Evolutionary conservation across 345 rosid genomes (phyloP), one percentile per base, ranked within the genome.

Genomic region (Fremontodendron californicum): DNA sequence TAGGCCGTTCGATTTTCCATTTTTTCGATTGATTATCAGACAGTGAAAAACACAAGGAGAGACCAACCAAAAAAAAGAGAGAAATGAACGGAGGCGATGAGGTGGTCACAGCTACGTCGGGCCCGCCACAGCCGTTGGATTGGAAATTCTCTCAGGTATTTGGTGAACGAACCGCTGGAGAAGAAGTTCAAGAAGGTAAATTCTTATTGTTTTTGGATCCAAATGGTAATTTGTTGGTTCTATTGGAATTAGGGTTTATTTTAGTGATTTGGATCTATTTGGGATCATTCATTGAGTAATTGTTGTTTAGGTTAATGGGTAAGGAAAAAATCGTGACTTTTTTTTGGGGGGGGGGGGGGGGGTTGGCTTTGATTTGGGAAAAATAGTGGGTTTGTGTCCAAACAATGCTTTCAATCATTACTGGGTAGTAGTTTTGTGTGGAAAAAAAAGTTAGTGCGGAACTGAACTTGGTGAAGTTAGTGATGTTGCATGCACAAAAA

Each of bases 111-210:
- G 84, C 88, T 81, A 78, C 81, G 67, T 75, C 81, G n/a, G 85
- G 74, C 43, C 82, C 87, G 77, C 80, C 86, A 66, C 86, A 80
- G 80, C 88, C 90, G 75, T 84, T 92, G 69, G 98, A 94, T 51
- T 94, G 98, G 98, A 94, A 92, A 88, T 94, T 94, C 87, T 88
- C 98, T 74, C 98, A 94, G 88, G 98, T 94, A n/a, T 94, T 93
- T 83, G 98, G 98, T 55, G 98, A 94, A 80, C 92, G 97, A 49
- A 84, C 93, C 40, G 96, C 96, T 48, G 98, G 98, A 16, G 98
- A 94, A 81, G 98, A 94, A 87, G 94, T 94, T 29, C 98, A 94
- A 85, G 98, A 93, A 85, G 97, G 97, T 92, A 72, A 77, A 0
- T 15, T 57, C 6, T 43, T 43, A 27, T 61, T 23, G 13, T 29